Base-by-base conservation (phyloP, 192 early-diverging fungal genomes). In the Ambispora gerdemannii region DNA sequence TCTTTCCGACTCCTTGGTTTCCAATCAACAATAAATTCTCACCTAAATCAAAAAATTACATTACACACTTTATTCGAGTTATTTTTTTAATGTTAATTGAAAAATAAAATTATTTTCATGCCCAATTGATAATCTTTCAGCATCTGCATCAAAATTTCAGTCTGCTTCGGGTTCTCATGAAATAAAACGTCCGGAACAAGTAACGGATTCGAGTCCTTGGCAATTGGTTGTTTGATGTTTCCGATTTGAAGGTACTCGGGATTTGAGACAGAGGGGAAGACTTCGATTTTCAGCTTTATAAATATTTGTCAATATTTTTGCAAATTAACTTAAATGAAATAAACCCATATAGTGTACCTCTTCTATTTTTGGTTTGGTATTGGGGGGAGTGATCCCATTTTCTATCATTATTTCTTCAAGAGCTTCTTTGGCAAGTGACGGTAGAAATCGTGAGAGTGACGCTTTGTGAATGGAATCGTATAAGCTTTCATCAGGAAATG, bases 21-120 rank as follows among this genome's bases (percentile, higher is more conserved):
- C 92, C 92, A 75, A 93, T 91, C 27, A 93, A 75, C 1, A 93
- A 74, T 43, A 93, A 77, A 69, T 93, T 90, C 51, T 93, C 92
- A n/a, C 92, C 86, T 67, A 56, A 25, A 8, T 3, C 49, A 67
- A 68, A 50, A 24, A 22, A 28, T 17, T 19, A 28, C n/a, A n/a
- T n/a, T n/a, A n/a, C n/a, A n/a, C n/a, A n/a, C n/a, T n/a, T n/a
- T n/a, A n/a, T n/a, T n/a, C n/a, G n/a, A n/a, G n/a, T n/a, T n/a
- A n/a, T n/a, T n/a, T n/a, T n/a, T n/a, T n/a, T n/a, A n/a, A n/a
- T n/a, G n/a, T n/a, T n/a, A n/a, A n/a, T n/a, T 49, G 35, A 2
- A 67, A 32, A 11, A 73, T 31, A 71, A 51, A 27, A 30, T 35
- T 0, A 27, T 58, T 13, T 13, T 22, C 49, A 53, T 65, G 67